A percentile compares a stretch with the other conserved stretches of the same genome.
Evolutionary conservation across 805 yeast genomes (phyloP).

Genomic region (Kodamaea lidongshanica): DNA sequence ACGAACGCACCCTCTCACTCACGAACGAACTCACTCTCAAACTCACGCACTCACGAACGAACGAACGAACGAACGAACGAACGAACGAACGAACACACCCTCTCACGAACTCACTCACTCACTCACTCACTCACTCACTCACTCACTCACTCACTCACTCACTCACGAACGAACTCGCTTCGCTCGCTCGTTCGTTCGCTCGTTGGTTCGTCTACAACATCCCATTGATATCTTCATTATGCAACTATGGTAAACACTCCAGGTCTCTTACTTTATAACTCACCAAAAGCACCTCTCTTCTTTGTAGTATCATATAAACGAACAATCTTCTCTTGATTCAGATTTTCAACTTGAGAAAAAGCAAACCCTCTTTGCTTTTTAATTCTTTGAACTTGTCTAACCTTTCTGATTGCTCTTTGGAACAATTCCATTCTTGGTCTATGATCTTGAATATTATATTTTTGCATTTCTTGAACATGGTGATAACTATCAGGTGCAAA

Average conservation of each 20-base stretch:
- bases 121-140: too few species aligned
- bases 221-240: neutral
- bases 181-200: too few species aligned
- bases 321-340: conserved; percentile 85
- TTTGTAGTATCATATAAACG: conserved; percentile 94
- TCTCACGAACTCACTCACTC: too few species aligned
- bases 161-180: too few species aligned
- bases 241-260: neutral
- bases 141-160: too few species aligned
- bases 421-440: conserved; percentile 96
- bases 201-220: too few species aligned
- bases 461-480: conserved; percentile 93
- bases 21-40: too few species aligned
- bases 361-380: conserved; percentile 98
- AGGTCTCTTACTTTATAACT: conserved; percentile 2
- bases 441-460: conserved; percentile 86
- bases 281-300: conserved; percentile 50
- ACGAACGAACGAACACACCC: too few species aligned
- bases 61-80: too few species aligned
- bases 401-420: conserved; percentile 94
- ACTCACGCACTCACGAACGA: too few species aligned
- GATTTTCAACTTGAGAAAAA: conserved; percentile 85
- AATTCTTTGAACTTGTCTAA: conserved; percentile 96
- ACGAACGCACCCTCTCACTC: too few species aligned
- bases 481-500: conserved; percentile 90